A percentile compares a stretch with the other conserved stretches of the same genome.
Conservation (phyloP, 805 yeast genomes). For the Nakazawaea sp. region DNA sequence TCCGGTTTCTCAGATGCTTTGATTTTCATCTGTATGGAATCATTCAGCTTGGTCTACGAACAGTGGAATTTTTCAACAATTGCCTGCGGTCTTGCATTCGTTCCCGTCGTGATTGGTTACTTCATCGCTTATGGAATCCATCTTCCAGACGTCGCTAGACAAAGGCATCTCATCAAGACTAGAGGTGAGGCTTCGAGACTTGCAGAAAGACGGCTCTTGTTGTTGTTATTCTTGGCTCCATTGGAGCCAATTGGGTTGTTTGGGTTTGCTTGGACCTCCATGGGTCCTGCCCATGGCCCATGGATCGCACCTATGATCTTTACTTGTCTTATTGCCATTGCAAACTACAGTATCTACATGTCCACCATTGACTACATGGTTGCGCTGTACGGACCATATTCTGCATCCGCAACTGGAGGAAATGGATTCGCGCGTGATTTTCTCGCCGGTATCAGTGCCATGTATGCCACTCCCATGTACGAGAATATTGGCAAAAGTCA, state of each 20-base stretch:
- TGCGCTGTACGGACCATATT: slow-evolving; percentile 33
- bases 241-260: slow-evolving; percentile 31
- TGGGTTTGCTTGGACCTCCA: slow-evolving; percentile 35
- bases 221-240: slow-evolving; percentile 30
- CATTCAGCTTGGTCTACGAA: slow-evolving; percentile 24
- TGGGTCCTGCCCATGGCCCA: slow-evolving; percentile 29
- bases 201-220: slow-evolving; percentile 22
- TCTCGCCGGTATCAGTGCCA: slow-evolving; percentile 31
- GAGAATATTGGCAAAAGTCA: slow-evolving; percentile 24
- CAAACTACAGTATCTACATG: slow-evolving; percentile 34
- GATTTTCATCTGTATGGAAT: slow-evolving; percentile 32
- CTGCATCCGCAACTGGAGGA: slow-evolving; percentile 37
- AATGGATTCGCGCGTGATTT: slow-evolving; percentile 35
- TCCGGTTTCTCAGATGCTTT: slow-evolving; percentile 35
- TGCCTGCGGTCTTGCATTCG: slow-evolving; percentile 25
- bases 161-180: slow-evolving; percentile 15
- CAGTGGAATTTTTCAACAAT: slow-evolving; percentile 29
- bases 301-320: slow-evolving; percentile 37
- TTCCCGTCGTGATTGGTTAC: slow-evolving; percentile 28
- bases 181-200: slow-evolving; percentile 16
- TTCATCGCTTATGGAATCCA: slow-evolving; percentile 28
- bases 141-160: slow-evolving; percentile 27
- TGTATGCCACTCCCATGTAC: slow-evolving; percentile 32
- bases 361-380: slow-evolving; percentile 38
- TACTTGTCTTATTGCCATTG: slow-evolving; percentile 29